phyloP scores from a whole-genome alignment of 257 asterid species.

The Schizonepeta tenuifolia region DNA sequence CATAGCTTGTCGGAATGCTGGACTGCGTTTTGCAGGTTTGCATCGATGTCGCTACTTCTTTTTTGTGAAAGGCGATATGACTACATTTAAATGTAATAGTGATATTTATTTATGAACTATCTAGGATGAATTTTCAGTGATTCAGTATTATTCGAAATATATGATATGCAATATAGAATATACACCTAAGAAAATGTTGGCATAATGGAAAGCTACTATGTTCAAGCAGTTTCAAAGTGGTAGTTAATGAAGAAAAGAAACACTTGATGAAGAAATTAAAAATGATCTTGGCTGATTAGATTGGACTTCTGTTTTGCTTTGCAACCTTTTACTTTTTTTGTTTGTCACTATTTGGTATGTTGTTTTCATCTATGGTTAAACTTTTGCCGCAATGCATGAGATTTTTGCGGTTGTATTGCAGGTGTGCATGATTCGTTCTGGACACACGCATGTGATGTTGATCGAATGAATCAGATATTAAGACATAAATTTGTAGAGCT shows the following conservation, averaged over 20 bases:
- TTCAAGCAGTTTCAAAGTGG: not conserved
- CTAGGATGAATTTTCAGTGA: too few species aligned
- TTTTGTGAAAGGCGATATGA: too few species aligned
- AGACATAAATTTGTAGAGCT: constrained; percentile 88
- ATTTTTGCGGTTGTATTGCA: constrained; percentile 37
- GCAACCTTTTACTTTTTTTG: not conserved
- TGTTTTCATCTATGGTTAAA: not conserved
- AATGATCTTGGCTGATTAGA: not conserved
- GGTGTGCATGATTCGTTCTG: constrained; percentile 98
- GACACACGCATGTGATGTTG: constrained; percentile 96
- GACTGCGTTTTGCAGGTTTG: constrained; percentile 85
- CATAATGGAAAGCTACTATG: not conserved
- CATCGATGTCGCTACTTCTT: constrained; percentile 1
- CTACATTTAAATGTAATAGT: not conserved
- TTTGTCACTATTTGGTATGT: not conserved
- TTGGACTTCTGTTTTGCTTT: not conserved
- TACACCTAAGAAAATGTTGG: too few species aligned
- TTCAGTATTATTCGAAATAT: not conserved
- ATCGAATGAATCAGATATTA: constrained; percentile 81
- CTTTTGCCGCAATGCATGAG: not conserved
- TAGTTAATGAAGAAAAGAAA: not conserved
- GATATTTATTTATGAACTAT: too few species aligned
- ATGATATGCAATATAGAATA: too few species aligned
- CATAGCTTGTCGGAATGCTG: constrained; percentile 88
- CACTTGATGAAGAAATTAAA: not conserved